A percentile compares a stretch with the other conserved stretches of the same genome.
phyloP scores from a whole-genome alignment of 2,329 filamentous ascomycete species.

The Phoma herbarum region DNA sequence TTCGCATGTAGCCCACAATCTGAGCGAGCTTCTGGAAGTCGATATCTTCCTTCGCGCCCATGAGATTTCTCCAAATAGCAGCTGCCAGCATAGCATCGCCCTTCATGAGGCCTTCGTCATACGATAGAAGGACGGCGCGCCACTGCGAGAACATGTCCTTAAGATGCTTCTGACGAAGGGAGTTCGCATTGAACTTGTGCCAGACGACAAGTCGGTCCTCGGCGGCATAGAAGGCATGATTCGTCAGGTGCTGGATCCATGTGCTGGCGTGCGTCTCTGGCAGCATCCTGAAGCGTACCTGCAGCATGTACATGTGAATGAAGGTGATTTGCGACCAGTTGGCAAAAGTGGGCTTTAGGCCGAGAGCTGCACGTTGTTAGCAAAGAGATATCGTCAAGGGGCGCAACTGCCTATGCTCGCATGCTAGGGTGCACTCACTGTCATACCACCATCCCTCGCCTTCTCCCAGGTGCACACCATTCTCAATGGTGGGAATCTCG shows the following conservation, averaged over 20 bases:
- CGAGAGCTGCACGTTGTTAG: conserved; percentile 67
- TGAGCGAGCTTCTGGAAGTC: conserved; percentile 68
- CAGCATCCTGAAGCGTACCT: conserved; percentile 82
- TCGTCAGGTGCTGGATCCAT: conserved; percentile 90
- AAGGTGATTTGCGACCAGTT: conserved; percentile 97
- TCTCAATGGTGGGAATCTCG: conserved; percentile 73
- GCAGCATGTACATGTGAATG: conserved; percentile 93
- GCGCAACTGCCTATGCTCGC: not conserved
- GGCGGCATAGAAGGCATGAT: conserved; percentile 93
- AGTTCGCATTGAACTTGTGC: conserved; percentile 70
- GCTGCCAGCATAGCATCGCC: conserved; percentile 80
- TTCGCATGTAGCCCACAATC: conserved; percentile 71
- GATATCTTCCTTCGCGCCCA: conserved; percentile 74
- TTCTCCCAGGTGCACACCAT: conserved; percentile 83
- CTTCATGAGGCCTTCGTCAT: conserved; percentile 81
- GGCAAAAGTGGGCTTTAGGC: conserved; percentile 85
- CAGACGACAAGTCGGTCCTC: conserved; percentile 83
- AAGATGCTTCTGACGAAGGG: conserved; percentile 67
- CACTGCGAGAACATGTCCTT: conserved; percentile 95
- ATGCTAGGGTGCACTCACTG: conserved; percentile 62
- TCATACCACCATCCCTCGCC: conserved; percentile 83
- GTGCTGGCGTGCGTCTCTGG: conserved; percentile 72
- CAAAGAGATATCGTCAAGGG: not conserved
- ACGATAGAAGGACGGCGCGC: conserved; percentile 84
- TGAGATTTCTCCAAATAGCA: conserved; percentile 93